Evolutionary conservation across 331 rosid genomes (phyloP).

Genomic region (Quercus phellos): DNA sequence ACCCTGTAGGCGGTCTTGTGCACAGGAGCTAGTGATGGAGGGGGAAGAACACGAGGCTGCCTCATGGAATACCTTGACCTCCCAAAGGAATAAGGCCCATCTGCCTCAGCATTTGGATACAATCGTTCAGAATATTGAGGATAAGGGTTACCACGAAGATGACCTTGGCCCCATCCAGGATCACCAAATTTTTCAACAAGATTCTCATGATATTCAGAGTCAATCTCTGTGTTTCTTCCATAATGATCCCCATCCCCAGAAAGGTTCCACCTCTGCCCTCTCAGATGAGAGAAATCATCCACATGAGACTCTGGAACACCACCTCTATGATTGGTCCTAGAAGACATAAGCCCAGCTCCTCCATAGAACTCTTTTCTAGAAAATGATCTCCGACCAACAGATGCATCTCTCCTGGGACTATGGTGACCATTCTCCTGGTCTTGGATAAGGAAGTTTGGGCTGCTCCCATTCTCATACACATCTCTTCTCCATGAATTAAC

Average conservation of each 20-base stretch:
- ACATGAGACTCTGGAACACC: conserved; percentile 49
- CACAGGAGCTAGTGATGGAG: conserved; percentile 60
- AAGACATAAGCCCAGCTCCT: conserved; percentile 51
- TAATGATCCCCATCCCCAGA: conserved; percentile 60
- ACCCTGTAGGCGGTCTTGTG: conserved; percentile 50
- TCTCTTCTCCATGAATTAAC: conserved; percentile 79
- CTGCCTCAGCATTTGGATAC: conserved; percentile 60
- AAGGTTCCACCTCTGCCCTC: conserved; percentile 72
- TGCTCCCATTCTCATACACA: conserved; percentile 61
- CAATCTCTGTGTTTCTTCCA: conserved; percentile 54
- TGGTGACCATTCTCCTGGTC: conserved; percentile 56
- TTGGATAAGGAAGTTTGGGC: conserved; percentile 47
- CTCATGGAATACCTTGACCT: conserved; percentile 73
- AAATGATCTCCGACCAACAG: conserved; percentile 55
- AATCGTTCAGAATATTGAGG: conserved; percentile 56
- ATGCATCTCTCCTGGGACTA: conserved; percentile 51
- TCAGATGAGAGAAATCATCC: conserved; percentile 52
- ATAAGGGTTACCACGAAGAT: conserved; percentile 46
- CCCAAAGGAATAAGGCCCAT: conserved; percentile 63
- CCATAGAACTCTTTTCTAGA: conserved; percentile 64
- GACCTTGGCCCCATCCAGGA: conserved; percentile 63
- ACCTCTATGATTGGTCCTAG: conserved; percentile 52
- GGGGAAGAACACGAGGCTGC: conserved; percentile 98
- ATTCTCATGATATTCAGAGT: conserved; percentile 63
- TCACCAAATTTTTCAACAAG: conserved; percentile 65